Base-by-base conservation (phyloP, 352 stramenopile species). In the Phytopythium litorale region DNA sequence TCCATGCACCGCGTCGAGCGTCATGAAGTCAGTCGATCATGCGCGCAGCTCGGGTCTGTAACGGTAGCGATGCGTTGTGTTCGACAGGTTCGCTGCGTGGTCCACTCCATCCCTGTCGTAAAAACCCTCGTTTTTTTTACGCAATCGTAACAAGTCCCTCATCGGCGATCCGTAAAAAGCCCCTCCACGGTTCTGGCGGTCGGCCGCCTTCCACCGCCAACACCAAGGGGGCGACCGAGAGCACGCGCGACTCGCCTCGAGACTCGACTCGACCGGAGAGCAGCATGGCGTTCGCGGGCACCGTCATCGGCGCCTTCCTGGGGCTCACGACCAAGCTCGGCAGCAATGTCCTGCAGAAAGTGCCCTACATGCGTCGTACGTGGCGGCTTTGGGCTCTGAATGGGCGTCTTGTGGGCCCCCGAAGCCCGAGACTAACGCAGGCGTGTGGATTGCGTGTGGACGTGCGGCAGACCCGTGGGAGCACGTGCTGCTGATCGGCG, bases 311-410 rank as follows among this genome's bases (percentile, higher is more conserved):
- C 71, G 79, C 83, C 48, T n/a, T 89, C 58, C 67, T 94, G 58
- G 85, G 85, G 56, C 70, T 94, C 62, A 84, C 83, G 65, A 94
- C 85, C 64, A 94, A 94, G 70, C 57, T 94, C 51, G 81, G 83
- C 65, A 90, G 79, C 71, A 94, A 94, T 66, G 73, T 78, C 53
- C 75, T 94, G 62, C 81, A 89, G 73, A 94, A 94, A 67, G 76
- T 92, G 46, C 83, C 85, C 46, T 84, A 87, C 63, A 92, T 91
- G 82, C 78, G 84, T 32, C 82, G 84, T 93, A 88, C 66, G 84
- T 89, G 12, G 19, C 12, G 43, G 30, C 5, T 62, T n/a, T n/a
- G n/a, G n/a, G n/a, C n/a, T n/a, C n/a, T n/a, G n/a, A n/a, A n/a
- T 57, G 16, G 16, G 16, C 38, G 38, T 45, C 1, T 45, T 23